Evolutionary conservation across 2,329 filamentous ascomycete species (phyloP).

Genomic region (Passalora sequoiae): DNA sequence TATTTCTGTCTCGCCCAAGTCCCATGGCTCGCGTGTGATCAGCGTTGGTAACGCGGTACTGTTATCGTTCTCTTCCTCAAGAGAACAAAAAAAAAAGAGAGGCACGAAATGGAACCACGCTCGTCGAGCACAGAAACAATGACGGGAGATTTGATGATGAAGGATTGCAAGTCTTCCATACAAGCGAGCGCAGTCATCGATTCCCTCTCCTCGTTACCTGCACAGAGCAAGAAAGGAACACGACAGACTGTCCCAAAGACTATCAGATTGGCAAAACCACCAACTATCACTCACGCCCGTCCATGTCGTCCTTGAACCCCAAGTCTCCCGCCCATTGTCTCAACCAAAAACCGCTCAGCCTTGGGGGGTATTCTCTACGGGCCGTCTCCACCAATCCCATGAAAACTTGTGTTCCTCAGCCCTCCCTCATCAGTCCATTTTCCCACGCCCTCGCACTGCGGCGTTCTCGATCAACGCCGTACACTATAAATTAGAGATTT

Average conservation of each 20-base stretch:
- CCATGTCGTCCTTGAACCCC: too few relatives aligned
- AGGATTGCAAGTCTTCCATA: not conserved
- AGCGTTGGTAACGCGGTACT: too few relatives aligned
- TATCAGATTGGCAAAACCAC: slow-evolving; percentile 2
- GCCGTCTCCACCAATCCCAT: slow-evolving; percentile 3
- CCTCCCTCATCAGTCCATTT: slow-evolving; percentile 1
- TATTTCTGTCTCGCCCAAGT: too few relatives aligned
- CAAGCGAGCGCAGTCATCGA: not conserved
- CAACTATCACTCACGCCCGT: not conserved
- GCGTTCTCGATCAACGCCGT: slow-evolving; percentile 3
- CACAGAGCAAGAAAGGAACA: not conserved
- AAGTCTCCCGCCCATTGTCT: not conserved
- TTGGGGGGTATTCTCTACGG: not conserved
- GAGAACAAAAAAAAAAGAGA: too few relatives aligned
- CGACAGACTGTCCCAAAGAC: slow-evolving; percentile 1
- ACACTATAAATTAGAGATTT: slow-evolving; percentile 8
- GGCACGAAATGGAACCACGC: too few relatives aligned
- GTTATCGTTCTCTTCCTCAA: too few relatives aligned
- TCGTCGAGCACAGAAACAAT: too few relatives aligned
- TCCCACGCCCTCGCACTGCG: slow-evolving; percentile 7
- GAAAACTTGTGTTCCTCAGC: too few relatives aligned
- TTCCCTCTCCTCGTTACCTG: not conserved
- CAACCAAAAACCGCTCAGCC: slow-evolving; percentile 2
- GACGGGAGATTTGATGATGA: too few relatives aligned
- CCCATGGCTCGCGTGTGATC: too few relatives aligned